Conservation (phyloP, 768 basidiomycete genomes). For the Candolleomyces efflorescens region DNA sequence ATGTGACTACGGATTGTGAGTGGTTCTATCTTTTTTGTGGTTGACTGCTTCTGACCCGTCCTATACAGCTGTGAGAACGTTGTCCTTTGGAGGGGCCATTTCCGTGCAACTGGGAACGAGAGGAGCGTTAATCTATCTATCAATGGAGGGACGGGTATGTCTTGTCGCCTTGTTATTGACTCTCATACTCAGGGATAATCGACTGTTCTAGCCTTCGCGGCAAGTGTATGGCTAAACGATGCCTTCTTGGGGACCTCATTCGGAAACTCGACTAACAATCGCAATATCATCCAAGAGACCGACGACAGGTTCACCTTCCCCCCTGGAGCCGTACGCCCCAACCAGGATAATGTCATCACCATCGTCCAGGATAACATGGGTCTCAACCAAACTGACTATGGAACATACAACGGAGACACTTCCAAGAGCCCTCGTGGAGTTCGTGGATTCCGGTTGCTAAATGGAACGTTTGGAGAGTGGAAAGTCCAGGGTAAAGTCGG, state of each 20-base stretch:
- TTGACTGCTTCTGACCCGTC: conserved; percentile 3
- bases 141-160: conserved; percentile 71
- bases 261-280: conserved; percentile 73
- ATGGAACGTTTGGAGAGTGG: conserved; percentile 58
- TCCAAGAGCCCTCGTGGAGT: conserved; percentile 77
- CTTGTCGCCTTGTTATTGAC: background rate
- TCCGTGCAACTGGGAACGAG: conserved; percentile 55
- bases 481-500: conserved; percentile 75
- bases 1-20: conserved; percentile 84
- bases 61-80: conserved; percentile 69
- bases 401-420: conserved; percentile 26
- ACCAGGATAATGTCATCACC: conserved; percentile 71
- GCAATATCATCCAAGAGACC: conserved; percentile 56
- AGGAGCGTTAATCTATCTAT: conserved; percentile 70
- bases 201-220: conserved; percentile 59
- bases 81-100: conserved; percentile 82
- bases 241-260: conserved; percentile 68
- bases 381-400: background rate
- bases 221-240: conserved; percentile 77
- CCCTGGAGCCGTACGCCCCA: conserved; percentile 40
- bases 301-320: conserved; percentile 68
- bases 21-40: background rate
- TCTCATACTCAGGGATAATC: background rate
- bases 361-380: conserved; percentile 56
- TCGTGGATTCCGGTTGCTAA: conserved; percentile 67